phyloP scores from a whole-genome alignment of 345 rosid species.

The Lagerstroemia speciosa region DNA sequence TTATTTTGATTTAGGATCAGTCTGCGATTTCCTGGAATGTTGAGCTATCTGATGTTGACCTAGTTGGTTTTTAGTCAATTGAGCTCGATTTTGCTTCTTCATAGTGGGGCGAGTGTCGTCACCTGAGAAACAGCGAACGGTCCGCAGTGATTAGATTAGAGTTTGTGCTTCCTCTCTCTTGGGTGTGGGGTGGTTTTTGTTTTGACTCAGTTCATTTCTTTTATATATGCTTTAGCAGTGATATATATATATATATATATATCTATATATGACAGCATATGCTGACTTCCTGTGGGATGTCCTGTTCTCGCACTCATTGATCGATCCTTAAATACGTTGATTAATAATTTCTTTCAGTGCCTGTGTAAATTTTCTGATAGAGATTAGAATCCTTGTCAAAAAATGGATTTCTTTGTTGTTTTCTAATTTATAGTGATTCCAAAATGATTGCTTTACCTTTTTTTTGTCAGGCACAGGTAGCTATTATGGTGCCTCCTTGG shows the following conservation, averaged over 20 bases:
- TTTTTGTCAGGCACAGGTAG: background rate
- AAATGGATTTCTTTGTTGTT: too few species aligned
- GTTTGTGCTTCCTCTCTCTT: too few species aligned
- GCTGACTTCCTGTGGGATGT: background rate
- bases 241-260: too few species aligned
- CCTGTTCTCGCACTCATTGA: background rate
- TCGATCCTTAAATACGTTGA: background rate
- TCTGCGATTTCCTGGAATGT: background rate
- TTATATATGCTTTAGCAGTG: background rate
- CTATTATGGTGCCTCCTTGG: background rate
- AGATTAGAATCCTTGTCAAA: too few species aligned
- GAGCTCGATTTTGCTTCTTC: background rate
- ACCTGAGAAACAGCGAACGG: background rate
- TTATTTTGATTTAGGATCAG: background rate
- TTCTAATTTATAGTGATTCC: background rate
- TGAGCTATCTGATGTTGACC: background rate
- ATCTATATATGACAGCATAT: background rate
- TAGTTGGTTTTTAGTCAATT: background rate
- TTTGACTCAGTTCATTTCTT: background rate
- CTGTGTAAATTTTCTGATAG: too few species aligned
- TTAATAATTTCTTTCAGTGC: too few species aligned
- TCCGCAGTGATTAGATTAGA: background rate
- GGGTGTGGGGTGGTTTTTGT: too few species aligned
- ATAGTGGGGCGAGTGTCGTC: background rate
- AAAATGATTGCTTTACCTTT: background rate